Evolutionary conservation across 78 protist species (phyloP).

Genomic region (Speleostelium caveatum): DNA sequence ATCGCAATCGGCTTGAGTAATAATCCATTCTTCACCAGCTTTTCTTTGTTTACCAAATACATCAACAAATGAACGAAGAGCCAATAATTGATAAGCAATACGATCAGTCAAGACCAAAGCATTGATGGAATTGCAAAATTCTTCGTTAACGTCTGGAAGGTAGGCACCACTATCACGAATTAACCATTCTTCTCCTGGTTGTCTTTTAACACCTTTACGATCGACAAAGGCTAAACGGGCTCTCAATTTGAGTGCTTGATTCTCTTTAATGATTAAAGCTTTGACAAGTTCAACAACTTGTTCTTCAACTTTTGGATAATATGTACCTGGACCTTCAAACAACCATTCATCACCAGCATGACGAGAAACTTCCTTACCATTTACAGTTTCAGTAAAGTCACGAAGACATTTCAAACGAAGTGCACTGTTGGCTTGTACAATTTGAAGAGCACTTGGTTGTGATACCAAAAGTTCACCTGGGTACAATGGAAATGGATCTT

Average conservation of each 20-base stretch:
- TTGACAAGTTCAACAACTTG: constrained; percentile 67
- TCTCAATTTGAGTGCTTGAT: constrained; percentile 88
- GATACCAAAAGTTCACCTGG: constrained; percentile 91
- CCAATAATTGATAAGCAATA: constrained; percentile 84
- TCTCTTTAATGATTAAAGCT: constrained; percentile 80
- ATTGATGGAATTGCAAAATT: constrained; percentile 71
- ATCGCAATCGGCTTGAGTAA: constrained; percentile 81
- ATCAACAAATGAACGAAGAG: constrained; percentile 87
- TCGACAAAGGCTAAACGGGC: constrained; percentile 86
- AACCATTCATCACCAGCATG: constrained; percentile 92
- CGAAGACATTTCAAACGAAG: constrained; percentile 86
- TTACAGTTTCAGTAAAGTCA: constrained; percentile 83
- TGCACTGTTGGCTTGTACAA: constrained; percentile 84
- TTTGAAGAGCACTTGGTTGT: constrained; percentile 66
- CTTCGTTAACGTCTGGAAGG: constrained; percentile 88
- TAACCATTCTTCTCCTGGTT: constrained; percentile 90
- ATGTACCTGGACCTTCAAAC: constrained; percentile 92
- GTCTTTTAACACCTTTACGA: constrained; percentile 39
- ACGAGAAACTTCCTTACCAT: constrained; percentile 38
- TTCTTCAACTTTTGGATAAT: constrained; percentile 85
- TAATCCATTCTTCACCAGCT: constrained; percentile 94
- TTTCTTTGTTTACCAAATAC: constrained; percentile 71
- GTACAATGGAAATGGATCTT: constrained; percentile 91
- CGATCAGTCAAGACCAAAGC: constrained; percentile 88
- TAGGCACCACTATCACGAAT: constrained; percentile 87